These are phyloP conservation scores for Flaveria sonorensis DNA, from an alignment of 129 eudicot genomes.

Conservation along the genomic window DNA sequence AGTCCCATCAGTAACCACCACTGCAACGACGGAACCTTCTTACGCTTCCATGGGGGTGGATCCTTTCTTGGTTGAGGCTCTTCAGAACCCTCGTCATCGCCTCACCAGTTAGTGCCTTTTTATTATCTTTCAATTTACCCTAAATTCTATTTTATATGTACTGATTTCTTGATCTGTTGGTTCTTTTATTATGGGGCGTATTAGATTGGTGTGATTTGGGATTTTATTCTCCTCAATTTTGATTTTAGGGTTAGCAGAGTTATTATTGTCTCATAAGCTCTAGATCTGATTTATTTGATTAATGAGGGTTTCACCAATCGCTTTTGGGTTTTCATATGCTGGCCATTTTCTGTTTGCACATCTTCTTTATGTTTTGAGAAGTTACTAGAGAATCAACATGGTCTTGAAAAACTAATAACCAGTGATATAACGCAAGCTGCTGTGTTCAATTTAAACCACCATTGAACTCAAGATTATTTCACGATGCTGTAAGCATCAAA, in stretches of 20 bases:
- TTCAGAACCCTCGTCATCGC: conserved; percentile 98
- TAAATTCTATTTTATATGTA: too few species aligned
- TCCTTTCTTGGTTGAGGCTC: conserved; percentile 91
- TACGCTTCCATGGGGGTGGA: conserved; percentile 58
- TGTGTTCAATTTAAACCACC: background rate
- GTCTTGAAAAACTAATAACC: background rate
- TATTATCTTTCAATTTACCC: background rate
- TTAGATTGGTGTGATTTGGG: too few species aligned
- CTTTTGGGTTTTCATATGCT: background rate
- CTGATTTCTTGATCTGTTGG: too few species aligned
- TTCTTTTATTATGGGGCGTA: too few species aligned
- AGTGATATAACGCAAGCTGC: background rate
- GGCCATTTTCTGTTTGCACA: background rate
- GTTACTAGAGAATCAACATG: too few species aligned
- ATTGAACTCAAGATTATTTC: background rate
- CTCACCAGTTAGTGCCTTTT: conserved; percentile 59
- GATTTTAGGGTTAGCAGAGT: conserved; percentile 7
- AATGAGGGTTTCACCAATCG: too few species aligned
- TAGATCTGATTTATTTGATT: conserved; percentile 18
- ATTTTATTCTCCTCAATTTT: too few species aligned
- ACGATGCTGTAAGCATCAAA: background rate
- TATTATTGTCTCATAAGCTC: background rate
- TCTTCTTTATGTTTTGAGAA: too few species aligned
- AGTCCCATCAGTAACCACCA: background rate
- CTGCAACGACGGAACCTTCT: too few species aligned